Evolutionary conservation across 2,329 filamentous ascomycete species (phyloP).

Genomic region (Neopestalotiopsis rosae): DNA sequence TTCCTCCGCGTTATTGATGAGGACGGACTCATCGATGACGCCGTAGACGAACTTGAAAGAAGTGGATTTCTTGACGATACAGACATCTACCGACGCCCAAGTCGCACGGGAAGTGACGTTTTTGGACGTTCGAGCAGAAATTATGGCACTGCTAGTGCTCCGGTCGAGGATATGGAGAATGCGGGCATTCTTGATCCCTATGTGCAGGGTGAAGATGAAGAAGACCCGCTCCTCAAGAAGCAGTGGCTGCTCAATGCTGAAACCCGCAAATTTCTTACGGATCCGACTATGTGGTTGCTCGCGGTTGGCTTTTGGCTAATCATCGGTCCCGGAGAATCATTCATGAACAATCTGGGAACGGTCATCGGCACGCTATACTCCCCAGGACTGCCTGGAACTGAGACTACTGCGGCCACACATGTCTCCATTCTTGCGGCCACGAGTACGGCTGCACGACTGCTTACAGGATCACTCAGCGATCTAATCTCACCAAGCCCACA

Average conservation of each 20-base stretch:
- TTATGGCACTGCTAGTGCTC: constrained; percentile 67
- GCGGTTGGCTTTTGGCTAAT: constrained; percentile 91
- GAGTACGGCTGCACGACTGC: constrained; percentile 86
- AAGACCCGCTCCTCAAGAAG: constrained; percentile 72
- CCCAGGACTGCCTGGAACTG: constrained; percentile 50
- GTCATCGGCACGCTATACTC: constrained; percentile 85
- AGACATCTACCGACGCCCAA: background rate
- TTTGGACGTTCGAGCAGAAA: constrained; percentile 63
- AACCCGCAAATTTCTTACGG: constrained; percentile 81
- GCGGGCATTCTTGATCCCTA: constrained; percentile 44
- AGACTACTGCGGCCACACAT: constrained; percentile 78
- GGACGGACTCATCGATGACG: constrained; percentile 85
- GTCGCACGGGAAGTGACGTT: constrained; percentile 66
- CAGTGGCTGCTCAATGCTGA: constrained; percentile 90
- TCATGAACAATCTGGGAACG: constrained; percentile 96
- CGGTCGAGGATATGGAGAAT: constrained; percentile 46
- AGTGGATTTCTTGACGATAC: constrained; percentile 74
- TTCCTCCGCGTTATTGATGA: constrained; percentile 82
- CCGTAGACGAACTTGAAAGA: constrained; percentile 87
- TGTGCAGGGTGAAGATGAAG: constrained; percentile 43
- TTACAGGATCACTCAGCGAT: constrained; percentile 89
- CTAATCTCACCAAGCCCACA: constrained; percentile 75
- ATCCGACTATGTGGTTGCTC: constrained; percentile 95
- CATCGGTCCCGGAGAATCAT: constrained; percentile 93
- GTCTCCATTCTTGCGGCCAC: constrained; percentile 91